Conservation (phyloP, 2,329 filamentous ascomycete genomes). For the Nemania abortiva region DNA sequence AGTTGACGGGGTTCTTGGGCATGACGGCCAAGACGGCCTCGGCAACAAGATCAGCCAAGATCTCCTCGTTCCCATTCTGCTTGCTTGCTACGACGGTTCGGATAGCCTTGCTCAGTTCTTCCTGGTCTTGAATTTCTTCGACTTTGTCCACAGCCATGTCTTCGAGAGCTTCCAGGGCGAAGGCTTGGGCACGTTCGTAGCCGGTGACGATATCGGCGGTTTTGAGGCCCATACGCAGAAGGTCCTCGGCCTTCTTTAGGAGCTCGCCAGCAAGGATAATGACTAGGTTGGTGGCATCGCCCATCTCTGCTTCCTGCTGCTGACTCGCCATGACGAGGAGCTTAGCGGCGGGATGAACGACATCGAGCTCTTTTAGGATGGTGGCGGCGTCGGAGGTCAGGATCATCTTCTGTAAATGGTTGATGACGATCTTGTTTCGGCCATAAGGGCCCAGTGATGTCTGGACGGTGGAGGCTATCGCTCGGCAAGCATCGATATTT, state of each 20-base stretch:
- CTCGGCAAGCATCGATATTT: slow-evolving; percentile 98
- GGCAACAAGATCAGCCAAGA: slow-evolving; percentile 86
- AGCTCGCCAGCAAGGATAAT: slow-evolving; percentile 96
- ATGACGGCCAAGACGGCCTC: slow-evolving; percentile 88
- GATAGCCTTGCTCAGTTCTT: slow-evolving; percentile 93
- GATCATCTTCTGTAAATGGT: slow-evolving; percentile 99
- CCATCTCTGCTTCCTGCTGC: slow-evolving; percentile 99
- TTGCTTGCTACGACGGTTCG: slow-evolving; percentile 96
- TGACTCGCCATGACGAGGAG: slow-evolving; percentile 98
- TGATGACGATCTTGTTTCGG: slow-evolving; percentile 99
- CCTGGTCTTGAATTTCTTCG: slow-evolving; percentile 81
- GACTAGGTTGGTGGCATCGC: slow-evolving; percentile 96
- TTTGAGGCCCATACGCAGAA: slow-evolving; percentile 96
- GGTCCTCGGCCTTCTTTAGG: slow-evolving; percentile 95
- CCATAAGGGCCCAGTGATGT: slow-evolving; percentile 97
- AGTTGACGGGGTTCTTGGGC: slow-evolving; percentile 94
- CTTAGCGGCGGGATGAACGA: slow-evolving; percentile 98
- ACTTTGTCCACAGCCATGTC: slow-evolving; percentile 93
- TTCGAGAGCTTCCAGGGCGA: slow-evolving; percentile 86
- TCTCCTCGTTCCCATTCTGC: slow-evolving; percentile 92
- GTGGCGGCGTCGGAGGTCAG: slow-evolving; percentile 97
- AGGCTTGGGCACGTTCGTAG: slow-evolving; percentile 93
- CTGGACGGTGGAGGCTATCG: slow-evolving; percentile 95
- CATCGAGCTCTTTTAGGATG: slow-evolving; percentile 96
- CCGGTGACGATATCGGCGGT: slow-evolving; percentile 97